Percentiles rank a stretch among this genome's conserved stretches.
Conservation (phyloP, 768 basidiomycete species). For the Lactarius evosmus region DNA sequence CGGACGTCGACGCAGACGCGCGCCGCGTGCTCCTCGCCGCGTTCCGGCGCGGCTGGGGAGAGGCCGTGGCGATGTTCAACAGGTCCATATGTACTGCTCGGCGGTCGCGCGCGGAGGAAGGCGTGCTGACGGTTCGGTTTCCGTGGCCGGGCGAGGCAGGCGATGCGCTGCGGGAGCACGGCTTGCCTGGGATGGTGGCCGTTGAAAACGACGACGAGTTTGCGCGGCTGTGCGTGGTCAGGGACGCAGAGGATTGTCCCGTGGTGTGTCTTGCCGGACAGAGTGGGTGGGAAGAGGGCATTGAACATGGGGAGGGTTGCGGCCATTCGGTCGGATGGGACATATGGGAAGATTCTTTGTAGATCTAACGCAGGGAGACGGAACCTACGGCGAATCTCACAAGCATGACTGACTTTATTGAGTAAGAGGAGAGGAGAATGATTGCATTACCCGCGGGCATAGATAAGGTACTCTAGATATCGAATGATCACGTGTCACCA, state of each 20-base stretch:
- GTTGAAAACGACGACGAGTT: conserved; percentile 33
- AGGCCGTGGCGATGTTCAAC: conserved; percentile 54
- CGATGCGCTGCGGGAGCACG: conserved; percentile 24
- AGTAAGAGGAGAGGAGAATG: conserved; percentile 4
- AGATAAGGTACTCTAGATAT: conserved; percentile 5
- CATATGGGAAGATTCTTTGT: conserved; percentile 37
- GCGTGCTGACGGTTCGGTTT: conserved; percentile 44
- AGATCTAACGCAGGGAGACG: neutral
- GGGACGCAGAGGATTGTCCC: conserved; percentile 30
- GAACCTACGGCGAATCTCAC: neutral
- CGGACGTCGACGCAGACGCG: conserved; percentile 34
- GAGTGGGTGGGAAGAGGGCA: conserved; percentile 22
- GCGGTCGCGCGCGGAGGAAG: conserved; percentile 48
- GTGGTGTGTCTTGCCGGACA: conserved; percentile 42
- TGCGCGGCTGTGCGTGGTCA: conserved; percentile 22
- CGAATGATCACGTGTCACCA: conserved; percentile 8
- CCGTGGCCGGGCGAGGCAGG: conserved; percentile 29
- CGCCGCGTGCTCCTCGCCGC: conserved; percentile 44
- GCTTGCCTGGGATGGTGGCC: conserved; percentile 36
- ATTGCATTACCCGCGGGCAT: neutral
- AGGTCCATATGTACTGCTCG: conserved; percentile 38
- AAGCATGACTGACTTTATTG: neutral
- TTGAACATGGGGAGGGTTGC: conserved; percentile 38
- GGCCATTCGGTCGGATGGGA: conserved; percentile 37
- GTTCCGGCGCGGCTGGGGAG: conserved; percentile 62